phyloP scores from a whole-genome alignment of 208 protist species.

The Acanthamoeba sp. region DNA sequence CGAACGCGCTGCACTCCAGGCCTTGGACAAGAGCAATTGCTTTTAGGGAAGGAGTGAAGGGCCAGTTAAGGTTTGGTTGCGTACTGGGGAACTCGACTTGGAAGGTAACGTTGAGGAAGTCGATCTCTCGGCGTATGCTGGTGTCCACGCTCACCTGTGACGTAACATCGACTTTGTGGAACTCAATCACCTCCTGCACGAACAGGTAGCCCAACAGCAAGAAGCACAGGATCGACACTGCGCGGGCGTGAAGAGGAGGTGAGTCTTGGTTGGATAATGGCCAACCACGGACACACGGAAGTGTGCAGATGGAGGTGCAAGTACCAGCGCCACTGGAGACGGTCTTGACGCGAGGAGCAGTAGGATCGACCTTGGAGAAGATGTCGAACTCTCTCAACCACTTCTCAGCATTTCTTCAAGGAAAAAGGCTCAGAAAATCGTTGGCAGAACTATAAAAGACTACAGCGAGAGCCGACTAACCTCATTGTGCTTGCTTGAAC shows the following conservation, averaged over 20 bases:
- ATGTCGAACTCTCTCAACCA: not conserved
- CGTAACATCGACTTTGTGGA: not conserved
- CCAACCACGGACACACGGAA: too few relatives aligned
- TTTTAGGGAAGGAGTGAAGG: too few relatives aligned
- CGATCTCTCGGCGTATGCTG: not conserved
- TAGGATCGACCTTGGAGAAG: constrained; percentile 32
- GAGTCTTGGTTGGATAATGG: too few relatives aligned
- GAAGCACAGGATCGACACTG: constrained; percentile 29
- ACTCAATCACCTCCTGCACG: not conserved
- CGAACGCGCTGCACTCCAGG: not conserved
- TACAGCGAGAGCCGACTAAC: not conserved
- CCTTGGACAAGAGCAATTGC: too few relatives aligned
- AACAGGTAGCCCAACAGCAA: constrained; percentile 13
- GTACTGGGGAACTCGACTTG: constrained; percentile 7
- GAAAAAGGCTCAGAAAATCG: constrained; percentile 92
- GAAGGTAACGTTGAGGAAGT: not conserved
- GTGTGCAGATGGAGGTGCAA: not conserved
- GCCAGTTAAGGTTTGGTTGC: not conserved
- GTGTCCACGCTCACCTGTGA: constrained; percentile 20
- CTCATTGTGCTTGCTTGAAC: too few relatives aligned
- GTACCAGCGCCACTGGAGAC: not conserved
- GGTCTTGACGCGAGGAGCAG: constrained; percentile 13
- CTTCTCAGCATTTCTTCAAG: not conserved
- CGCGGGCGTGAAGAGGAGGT: too few relatives aligned
- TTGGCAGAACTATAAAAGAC: constrained; percentile 85